phyloP scores from a whole-genome alignment of 2,329 filamentous ascomycete genomes.

The Magnaporthiopsis poae region DNA sequence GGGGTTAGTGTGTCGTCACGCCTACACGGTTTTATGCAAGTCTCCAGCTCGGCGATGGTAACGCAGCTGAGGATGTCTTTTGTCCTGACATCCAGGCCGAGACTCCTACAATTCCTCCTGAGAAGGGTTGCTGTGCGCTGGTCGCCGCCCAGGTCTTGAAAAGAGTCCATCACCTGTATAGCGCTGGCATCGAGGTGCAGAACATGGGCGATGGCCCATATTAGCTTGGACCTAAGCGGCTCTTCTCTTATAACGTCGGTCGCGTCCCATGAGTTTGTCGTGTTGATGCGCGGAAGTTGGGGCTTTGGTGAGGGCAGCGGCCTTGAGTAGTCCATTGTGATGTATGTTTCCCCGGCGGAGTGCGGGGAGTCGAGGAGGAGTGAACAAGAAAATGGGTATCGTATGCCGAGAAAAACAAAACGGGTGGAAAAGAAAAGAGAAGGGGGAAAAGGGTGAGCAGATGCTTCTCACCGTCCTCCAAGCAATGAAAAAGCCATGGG shows the following conservation, averaged over 20 bases:
- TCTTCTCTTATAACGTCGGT: constrained; percentile 2
- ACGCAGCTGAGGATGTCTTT: constrained; percentile 33
- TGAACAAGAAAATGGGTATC: background rate
- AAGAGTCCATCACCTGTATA: constrained; percentile 31
- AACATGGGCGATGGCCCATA: constrained; percentile 23
- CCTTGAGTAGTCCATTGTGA: constrained; percentile 2
- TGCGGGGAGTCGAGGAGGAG: background rate
- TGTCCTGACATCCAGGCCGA: constrained; percentile 26
- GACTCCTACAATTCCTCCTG: constrained; percentile 24
- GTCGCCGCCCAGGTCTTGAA: constrained; percentile 34
- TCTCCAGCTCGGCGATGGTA: constrained; percentile 36
- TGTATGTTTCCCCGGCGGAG: background rate
- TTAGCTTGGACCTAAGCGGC: constrained; percentile 1
- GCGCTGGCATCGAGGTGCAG: constrained; percentile 23
- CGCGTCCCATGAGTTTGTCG: constrained; percentile 2
- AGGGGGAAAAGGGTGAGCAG: background rate
- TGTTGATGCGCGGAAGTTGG: constrained; percentile 1
- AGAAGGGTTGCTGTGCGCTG: constrained; percentile 25
- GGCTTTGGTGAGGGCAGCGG: constrained; percentile 3
- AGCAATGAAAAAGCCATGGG: background rate
- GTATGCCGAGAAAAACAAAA: background rate
- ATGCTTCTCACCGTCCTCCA: background rate
- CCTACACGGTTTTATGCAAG: constrained; percentile 26
- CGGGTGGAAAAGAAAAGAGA: background rate
- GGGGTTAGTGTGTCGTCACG: constrained; percentile 10